A percentile compares a stretch with the other conserved stretches of the same genome.
Evolutionary conservation across 2,329 filamentous ascomycete species (phyloP).

Genomic region (Cladophialophora psammophila): DNA sequence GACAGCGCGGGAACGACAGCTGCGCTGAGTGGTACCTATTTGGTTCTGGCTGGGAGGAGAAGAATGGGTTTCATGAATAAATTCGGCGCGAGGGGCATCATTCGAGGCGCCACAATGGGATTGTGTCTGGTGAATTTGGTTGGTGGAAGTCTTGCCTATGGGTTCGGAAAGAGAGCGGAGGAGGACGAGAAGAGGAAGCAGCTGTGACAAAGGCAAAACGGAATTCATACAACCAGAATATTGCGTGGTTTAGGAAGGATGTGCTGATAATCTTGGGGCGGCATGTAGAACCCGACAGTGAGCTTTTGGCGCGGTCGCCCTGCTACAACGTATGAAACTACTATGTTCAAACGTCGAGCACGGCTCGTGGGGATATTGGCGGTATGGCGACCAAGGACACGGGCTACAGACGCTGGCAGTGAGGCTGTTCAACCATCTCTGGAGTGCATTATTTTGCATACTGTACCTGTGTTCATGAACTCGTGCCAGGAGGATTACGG

Average conservation of each 20-base stretch:
- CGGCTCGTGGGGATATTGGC: too few species aligned
- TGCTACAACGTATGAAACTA: too few species aligned
- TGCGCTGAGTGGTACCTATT: slow-evolving; percentile 70
- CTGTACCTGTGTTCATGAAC: too few species aligned
- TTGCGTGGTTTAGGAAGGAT: not conserved
- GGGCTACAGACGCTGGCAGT: too few species aligned
- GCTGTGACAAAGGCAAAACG: not conserved
- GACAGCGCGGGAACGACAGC: slow-evolving; percentile 70
- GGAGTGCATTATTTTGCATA: too few species aligned
- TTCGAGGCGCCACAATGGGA: slow-evolving; percentile 56
- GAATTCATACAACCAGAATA: not conserved
- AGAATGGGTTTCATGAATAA: slow-evolving; percentile 57
- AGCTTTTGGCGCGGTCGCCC: too few species aligned
- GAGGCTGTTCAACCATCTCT: too few species aligned
- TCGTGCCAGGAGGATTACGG: not conserved
- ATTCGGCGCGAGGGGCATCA: slow-evolving; percentile 53
- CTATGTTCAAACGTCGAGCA: too few species aligned
- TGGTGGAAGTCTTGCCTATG: slow-evolving; percentile 56
- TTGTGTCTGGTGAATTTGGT: slow-evolving; percentile 56
- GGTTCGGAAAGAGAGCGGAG: slow-evolving; percentile 51
- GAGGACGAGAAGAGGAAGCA: slow-evolving; percentile 43
- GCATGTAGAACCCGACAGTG: not conserved
- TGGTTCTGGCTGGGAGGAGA: slow-evolving; percentile 67
- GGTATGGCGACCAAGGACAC: too few species aligned
- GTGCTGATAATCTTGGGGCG: not conserved